Evolutionary conservation across 2,329 filamentous ascomycete species (phyloP), one percentile per base, ranked within the genome.

Genomic region (Exophiala sideris): DNA sequence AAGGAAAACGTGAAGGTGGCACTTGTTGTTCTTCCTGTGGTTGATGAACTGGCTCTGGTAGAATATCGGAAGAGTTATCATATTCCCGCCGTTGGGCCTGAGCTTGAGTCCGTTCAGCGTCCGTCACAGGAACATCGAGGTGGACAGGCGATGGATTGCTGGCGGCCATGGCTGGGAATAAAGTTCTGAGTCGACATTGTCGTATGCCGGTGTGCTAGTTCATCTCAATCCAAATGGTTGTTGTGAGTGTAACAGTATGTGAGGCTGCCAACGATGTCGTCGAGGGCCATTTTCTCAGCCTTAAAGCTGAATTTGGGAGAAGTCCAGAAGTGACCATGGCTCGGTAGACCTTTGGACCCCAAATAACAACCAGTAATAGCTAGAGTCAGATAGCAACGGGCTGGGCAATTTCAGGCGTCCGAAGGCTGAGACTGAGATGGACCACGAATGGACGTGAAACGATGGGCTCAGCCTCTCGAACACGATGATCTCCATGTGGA

Each of bases 61-160:
- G 44, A 5, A 58, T 44, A 44, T 42, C 39, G 21, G 47, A 51
- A 35, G 54, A 57, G 52, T 41, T 51, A 35, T 54, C 50, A 45
- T 18, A 18, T 18, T 59, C 46, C 16, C 34, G 14, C n/a, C 38
- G 49, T n/a, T n/a, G 45, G 24, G 24, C 24, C n/a, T 24, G 45
- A 18, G 54, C 59, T 21, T 49, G 56, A 44, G 52, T 42, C 33
- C 59, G 56, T 42, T 61, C 59, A 24, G 56, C 47, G 5, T 61
- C 59, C 20, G 59, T 61, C 14, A 61, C 54, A 18, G 59, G 56
- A 16, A 61, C 49, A 38, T 59, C 45, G 42, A 61, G 59, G 36
- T 45, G 56, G 42, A 40, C 50, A 39, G 33, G 40, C 10, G 48
- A 45, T 46, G 53, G 57, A 49, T 57, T 56, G 51, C 45, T 45